phyloP scores from a whole-genome alignment of 2,329 filamentous ascomycete genomes.

The Colletotrichum falcatum region DNA sequence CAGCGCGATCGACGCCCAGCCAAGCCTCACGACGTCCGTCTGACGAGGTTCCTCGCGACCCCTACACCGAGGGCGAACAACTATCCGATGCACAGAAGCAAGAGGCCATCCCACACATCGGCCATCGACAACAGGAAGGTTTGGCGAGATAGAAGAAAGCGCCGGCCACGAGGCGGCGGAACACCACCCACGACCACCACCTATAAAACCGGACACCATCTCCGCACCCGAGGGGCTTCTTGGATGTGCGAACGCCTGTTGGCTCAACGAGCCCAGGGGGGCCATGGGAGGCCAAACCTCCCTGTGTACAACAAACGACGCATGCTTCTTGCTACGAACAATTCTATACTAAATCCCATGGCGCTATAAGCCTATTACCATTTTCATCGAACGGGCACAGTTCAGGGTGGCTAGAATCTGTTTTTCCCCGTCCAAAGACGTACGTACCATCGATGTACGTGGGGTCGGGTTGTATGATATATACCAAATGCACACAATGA shows the following conservation, averaged over 20 bases:
- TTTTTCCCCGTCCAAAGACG: neutral
- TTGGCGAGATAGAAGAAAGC: conserved; percentile 26
- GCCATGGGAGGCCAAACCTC: neutral
- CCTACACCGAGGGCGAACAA: conserved; percentile 14
- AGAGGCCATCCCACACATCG: conserved; percentile 27
- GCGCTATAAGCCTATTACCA: conserved; percentile 17
- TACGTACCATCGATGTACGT: neutral
- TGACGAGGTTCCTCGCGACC: conserved; percentile 11
- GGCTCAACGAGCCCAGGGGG: too few relatives aligned
- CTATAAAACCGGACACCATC: neutral
- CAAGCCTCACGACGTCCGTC: conserved; percentile 14
- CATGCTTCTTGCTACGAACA: neutral
- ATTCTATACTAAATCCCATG: conserved; percentile 6
- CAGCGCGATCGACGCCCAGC: conserved; percentile 24
- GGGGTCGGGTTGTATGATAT: conserved; percentile 10
- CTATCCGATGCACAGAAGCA: conserved; percentile 25
- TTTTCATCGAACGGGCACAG: neutral
- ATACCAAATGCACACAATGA: neutral
- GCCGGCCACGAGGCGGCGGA: neutral
- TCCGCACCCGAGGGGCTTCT: neutral
- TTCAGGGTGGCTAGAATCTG: neutral
- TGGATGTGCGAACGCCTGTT: neutral
- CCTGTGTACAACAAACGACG: neutral
- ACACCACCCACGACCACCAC: neutral
- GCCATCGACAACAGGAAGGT: conserved; percentile 34